phyloP scores from a whole-genome alignment of 2,329 filamentous ascomycete genomes.

The Cladosporium halotolerans region DNA sequence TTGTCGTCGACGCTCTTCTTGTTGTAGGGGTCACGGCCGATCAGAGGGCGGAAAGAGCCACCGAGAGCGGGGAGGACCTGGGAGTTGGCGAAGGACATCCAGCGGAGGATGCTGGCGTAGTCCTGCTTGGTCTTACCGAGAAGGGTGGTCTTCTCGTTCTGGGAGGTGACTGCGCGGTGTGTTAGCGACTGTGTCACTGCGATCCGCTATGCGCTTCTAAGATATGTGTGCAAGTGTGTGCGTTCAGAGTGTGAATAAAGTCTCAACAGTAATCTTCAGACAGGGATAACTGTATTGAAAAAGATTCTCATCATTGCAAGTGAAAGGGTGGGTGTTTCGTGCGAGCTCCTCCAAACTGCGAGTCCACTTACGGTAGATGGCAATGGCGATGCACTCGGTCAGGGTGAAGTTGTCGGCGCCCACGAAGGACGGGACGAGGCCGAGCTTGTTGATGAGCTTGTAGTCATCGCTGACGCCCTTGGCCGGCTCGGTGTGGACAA shows the following conservation, averaged over 20 bases:
- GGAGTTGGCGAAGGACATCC: slow-evolving; percentile 94
- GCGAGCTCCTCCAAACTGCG: background rate
- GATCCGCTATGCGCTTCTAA: background rate
- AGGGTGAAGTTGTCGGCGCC: slow-evolving; percentile 87
- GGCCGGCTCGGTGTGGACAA: slow-evolving; percentile 63
- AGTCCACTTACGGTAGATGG: slow-evolving; percentile 85
- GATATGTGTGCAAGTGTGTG: background rate
- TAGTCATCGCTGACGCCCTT: slow-evolving; percentile 68
- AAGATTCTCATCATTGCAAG: slow-evolving; percentile 62
- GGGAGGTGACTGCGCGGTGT: slow-evolving; percentile 71
- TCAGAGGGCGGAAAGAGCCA: slow-evolving; percentile 79
- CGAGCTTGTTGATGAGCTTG: slow-evolving; percentile 76
- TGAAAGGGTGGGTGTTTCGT: background rate
- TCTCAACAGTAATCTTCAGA: slow-evolving; percentile 93
- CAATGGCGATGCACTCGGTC: slow-evolving; percentile 86
- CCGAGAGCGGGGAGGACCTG: slow-evolving; percentile 71
- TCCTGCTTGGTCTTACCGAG: slow-evolving; percentile 99
- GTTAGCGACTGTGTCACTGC: slow-evolving; percentile 4
- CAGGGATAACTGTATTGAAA: slow-evolving; percentile 88
- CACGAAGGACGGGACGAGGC: slow-evolving; percentile 88
- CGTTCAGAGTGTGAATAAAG: slow-evolving; percentile 72
- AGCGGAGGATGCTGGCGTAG: slow-evolving; percentile 95
- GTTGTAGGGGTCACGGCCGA: slow-evolving; percentile 83
- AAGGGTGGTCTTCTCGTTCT: slow-evolving; percentile 99
- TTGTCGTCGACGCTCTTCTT: slow-evolving; percentile 91